Base-by-base conservation (phyloP, 306 rosid species). In the Geum urbanum region DNA sequence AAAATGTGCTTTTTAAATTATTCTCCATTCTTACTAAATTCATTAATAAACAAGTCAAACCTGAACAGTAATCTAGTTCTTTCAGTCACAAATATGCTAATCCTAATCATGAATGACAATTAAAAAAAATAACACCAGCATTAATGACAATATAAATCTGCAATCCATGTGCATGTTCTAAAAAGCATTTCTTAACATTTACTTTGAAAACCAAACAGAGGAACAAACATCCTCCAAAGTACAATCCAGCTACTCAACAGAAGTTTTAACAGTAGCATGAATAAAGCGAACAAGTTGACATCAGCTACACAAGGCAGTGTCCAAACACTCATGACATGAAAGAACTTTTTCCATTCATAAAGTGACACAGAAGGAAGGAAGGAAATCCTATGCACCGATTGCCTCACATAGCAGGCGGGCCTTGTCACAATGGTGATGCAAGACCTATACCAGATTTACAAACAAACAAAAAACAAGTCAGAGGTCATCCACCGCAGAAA, bases 381-480 rank as follows among this genome's bases (percentile, higher is more conserved):
- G 57, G 62, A 74, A 72, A 80, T 67, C 70, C 75, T 77, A 77
- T 35, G 77, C 75, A 60, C 69, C 63, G 68, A 76, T 80, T 82
- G 76, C 67, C 85, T 76, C 80, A 86, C 81, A 74, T 56, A 80
- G 80, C 82, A 80, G 65, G 89, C 84, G 27, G 74, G 84, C 80
- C 75, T 63, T 84, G 91, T 92, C 96, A 92, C 89, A 89, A 92
- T 35, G 92, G 84, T 83, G 81, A 88, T 78, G 88, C 85, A 88
- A 89, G 83, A 79, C 96, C 98, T 89, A 82, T 74, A 82, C 74
- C 79, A 86, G 54, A 86, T 66, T 77, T 76, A 86, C 27, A 24
- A 24, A 24, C 27, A 24, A 24, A 24, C 27, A 77, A 79, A 84
- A 84, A 1, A 72, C 22, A 68, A 60, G 83, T 87, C 78, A 92